Base-by-base conservation (phyloP, 2,329 filamentous ascomycete genomes). In the Diaporthe ilicicola region DNA sequence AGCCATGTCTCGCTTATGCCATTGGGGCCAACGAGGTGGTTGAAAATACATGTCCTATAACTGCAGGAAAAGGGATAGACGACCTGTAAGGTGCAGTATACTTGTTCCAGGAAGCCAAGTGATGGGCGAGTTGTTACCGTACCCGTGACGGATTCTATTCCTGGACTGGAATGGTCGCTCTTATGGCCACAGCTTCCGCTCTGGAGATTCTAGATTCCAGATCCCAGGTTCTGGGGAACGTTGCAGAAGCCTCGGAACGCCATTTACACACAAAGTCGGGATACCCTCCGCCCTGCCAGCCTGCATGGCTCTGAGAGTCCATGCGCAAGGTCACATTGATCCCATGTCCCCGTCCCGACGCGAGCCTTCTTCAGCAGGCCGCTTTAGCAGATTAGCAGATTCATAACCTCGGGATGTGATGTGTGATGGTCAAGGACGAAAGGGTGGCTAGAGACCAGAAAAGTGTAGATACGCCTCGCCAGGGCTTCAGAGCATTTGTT, bases 211-310 rank as follows among this genome's bases (percentile, higher is more conserved):
- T n/a, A 56, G n/a, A 34, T 48, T 62, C 59, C 59, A 64, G 59
- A 64, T 34, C 15, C 59, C 59, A 64, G 59, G 59, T 48, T 27
- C 42, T 19, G 48, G 59, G 59, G 59, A 42, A 34, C 53, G 59
- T 64, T 50, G 29, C 59, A 50, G 59, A 37, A 24, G 42, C 42
- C 29, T 50, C 44, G 34, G 29, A 24, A 50, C n/a, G 44, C 44
- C 59, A n/a, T n/a, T 46, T 37, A 17, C 39, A 34, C 27, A 15
- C n/a, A 32, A 19, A 46, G 27, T 44, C 22, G 54, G 34, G 34
- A 39, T 44, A n/a, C 55, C 37, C 22, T 46, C 56, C 56, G 39
- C 56, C 39, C 56, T 62, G 56, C 56, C 56, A 37, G 39, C 39
- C 56, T 62, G 56, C 44, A 27, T 22, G 42, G 24, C 42, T 24